Evolutionary conservation across 495 filamentous ascomycete genomes (phyloP).

Genomic region (Penicillium canescens): DNA sequence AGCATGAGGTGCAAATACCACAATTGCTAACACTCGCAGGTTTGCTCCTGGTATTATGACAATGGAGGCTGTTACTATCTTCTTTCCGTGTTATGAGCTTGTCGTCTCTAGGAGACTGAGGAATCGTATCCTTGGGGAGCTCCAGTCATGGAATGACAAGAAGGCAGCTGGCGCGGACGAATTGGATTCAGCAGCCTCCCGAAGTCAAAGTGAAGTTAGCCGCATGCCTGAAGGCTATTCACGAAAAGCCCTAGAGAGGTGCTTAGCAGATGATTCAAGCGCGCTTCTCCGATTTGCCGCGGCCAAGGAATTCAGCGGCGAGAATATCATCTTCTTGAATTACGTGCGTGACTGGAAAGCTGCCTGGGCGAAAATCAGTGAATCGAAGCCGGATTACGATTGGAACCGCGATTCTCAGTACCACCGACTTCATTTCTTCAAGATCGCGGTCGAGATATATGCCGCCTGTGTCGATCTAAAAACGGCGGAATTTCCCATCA

Average conservation of each 20-base stretch:
- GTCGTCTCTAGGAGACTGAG: constrained; percentile 37
- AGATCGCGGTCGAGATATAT: constrained; percentile 50
- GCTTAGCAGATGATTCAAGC: constrained; percentile 44
- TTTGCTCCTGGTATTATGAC: constrained; percentile 48
- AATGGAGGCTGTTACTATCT: constrained; percentile 44
- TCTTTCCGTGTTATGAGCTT: constrained; percentile 47
- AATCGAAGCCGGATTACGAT: constrained; percentile 13
- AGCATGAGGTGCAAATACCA: not conserved
- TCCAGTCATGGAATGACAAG: constrained; percentile 15
- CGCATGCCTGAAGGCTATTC: constrained; percentile 38
- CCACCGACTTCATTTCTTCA: constrained; percentile 20
- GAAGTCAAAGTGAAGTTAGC: constrained; percentile 16
- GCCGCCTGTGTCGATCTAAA: constrained; percentile 44
- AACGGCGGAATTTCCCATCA: constrained; percentile 55
- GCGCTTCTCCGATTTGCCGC: constrained; percentile 54
- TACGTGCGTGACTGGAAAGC: constrained; percentile 51
- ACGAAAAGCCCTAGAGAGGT: constrained; percentile 53
- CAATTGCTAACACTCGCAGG: constrained; percentile 25
- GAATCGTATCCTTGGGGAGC: constrained; percentile 7
- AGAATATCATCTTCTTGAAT: constrained; percentile 60
- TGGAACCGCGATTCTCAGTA: constrained; percentile 34
- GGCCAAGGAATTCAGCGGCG: constrained; percentile 55
- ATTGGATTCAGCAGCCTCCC: constrained; percentile 11
- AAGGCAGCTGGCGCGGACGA: constrained; percentile 5
- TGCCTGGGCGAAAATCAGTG: constrained; percentile 21